Base-by-base conservation (phyloP, 345 rosid species). In the Stellera chamaejasme region DNA sequence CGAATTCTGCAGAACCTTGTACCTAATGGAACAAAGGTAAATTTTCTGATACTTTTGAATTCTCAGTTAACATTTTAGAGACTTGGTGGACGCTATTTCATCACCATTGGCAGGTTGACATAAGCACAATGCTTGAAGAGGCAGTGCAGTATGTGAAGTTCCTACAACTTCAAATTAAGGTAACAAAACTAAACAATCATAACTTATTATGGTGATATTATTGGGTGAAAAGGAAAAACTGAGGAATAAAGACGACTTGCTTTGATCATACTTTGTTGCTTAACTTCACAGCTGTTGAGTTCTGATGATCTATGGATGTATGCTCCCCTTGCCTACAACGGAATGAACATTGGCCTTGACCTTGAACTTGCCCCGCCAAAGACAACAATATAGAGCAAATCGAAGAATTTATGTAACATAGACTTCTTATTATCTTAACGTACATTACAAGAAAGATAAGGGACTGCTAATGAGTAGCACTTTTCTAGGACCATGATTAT, bases 101-200 rank as follows among this genome's bases (percentile, higher is more conserved):
- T 32, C 9, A 32, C 39, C 7, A 32, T 5, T 5, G 55, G 50
- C 78, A 84, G 87, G 97, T 89, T 45, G 97, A 89, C 66, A 83
- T 89, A 27, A 89, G 97, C 74, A 89, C 97, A 25, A 89, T 89
- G 97, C 91, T 89, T 52, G 97, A 89, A 70, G 97, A 89, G 82
- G 95, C 97, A 14, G 97, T 86, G 48, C 82, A 78, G 14, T 89
- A 89, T 49, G 97, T 89, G 15, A 84, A 86, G 74, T 86, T 89
- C 62, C 67, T 89, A 77, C 97, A 86, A 58, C 85, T 86, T 49
- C 97, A 87, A 68, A 87, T 90, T 46, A 82, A 82, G 95, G 97
- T 83, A 67, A 60, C 61, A 58, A 27, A 25, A 53, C 14, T 12
- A 14, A 58, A 45, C 23, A 48, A 15, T 57, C 50, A 47, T 12